Conservation (phyloP, 2,329 filamentous ascomycete genomes). For the Keithomyces neogunnii region DNA sequence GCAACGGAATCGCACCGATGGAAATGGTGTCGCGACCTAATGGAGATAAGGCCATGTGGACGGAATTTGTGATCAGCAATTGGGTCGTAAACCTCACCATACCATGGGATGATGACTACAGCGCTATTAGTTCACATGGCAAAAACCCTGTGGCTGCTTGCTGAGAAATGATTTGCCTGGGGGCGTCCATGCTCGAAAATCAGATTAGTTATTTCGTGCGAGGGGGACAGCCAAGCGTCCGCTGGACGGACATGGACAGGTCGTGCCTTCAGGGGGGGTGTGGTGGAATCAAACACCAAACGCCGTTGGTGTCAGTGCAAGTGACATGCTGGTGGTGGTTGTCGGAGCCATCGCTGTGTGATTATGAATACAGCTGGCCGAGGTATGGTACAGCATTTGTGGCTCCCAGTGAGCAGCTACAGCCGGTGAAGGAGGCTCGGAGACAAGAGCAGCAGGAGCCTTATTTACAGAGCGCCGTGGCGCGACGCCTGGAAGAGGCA, state of each 20-base stretch:
- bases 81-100: too few species aligned
- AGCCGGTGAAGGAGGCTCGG: too few species aligned
- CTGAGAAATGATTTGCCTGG: conserved; percentile 6
- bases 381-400: too few species aligned
- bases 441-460: neutral
- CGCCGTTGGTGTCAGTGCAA: neutral
- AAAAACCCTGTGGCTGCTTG: neutral
- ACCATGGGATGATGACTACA: too few species aligned
- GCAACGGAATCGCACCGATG: neutral
- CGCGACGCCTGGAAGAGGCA: neutral
- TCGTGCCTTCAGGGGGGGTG: neutral
- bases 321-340: too few species aligned
- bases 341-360: neutral
- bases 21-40: neutral
- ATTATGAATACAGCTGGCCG: neutral
- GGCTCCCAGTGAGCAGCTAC: too few species aligned
- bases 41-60: conserved; percentile 1
- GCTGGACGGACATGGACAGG: neutral
- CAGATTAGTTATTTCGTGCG: neutral
- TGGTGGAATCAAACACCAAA: conserved; percentile 1
- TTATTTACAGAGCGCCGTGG: neutral
- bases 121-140: neutral
- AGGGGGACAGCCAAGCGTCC: too few species aligned
- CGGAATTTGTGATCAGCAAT: too few species aligned
- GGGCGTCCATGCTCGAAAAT: conserved; percentile 3